Evolutionary conservation across 306 rosid species (phyloP).

Genomic region (Hippophae gyantsensis): DNA sequence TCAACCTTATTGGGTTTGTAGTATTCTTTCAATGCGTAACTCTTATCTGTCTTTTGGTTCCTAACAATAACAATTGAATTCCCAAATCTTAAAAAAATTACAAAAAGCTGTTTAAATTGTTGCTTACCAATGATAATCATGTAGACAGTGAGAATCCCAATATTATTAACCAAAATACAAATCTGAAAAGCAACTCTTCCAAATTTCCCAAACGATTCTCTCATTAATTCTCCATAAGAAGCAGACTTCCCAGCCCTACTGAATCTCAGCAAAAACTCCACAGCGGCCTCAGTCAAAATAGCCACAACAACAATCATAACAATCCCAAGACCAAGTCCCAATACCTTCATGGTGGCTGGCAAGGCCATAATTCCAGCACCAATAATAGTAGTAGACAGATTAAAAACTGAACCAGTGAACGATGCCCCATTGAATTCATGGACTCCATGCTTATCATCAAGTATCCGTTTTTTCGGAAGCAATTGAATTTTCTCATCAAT

Average conservation of each 20-base stretch:
- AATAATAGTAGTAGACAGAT: constrained; percentile 54
- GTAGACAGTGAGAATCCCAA: constrained; percentile 61
- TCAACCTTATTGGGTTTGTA: no score
- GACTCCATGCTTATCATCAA: not conserved
- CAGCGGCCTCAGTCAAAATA: constrained; percentile 35
- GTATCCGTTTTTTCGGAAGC: not conserved
- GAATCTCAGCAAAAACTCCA: constrained; percentile 50
- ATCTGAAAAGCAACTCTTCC: constrained; percentile 41
- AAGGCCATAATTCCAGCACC: constrained; percentile 78
- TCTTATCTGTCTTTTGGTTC: not conserved
- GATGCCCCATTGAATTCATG: constrained; percentile 28
- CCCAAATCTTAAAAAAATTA: not conserved
- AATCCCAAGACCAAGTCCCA: constrained; percentile 42
- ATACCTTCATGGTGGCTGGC: constrained; percentile 65
- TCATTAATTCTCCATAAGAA: constrained; percentile 41
- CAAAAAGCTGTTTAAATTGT: not conserved
- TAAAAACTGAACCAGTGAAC: constrained; percentile 43
- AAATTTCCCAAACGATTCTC: constrained; percentile 37
- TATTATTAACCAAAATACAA: constrained; percentile 43
- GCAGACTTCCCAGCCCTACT: constrained; percentile 32
- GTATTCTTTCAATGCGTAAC: not conserved
- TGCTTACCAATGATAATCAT: constrained; percentile 49
- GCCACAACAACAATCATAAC: constrained; percentile 38
- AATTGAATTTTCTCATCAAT: constrained; percentile 19
- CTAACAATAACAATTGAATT: not conserved